These are phyloP conservation scores for Pholiota microspora DNA, from an alignment of 768 basidiomycete genomes.

Conservation along the genomic window DNA sequence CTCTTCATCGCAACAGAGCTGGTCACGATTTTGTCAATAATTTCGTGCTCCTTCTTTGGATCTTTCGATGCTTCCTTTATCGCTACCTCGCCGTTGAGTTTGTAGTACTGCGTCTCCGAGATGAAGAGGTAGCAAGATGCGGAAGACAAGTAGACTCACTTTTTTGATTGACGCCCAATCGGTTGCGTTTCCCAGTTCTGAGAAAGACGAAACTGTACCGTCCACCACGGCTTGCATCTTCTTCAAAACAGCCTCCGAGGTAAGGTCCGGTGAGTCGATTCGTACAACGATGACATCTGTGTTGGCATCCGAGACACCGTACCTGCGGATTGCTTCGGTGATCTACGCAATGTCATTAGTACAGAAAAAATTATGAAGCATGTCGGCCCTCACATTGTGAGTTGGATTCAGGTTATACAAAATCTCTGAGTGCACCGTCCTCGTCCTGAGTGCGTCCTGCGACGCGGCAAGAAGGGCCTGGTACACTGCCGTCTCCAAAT, in stretches of 20 bases:
- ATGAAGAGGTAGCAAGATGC: not conserved
- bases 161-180: conserved; percentile 78
- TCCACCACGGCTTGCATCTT: conserved; percentile 57
- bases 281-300: conserved; percentile 71
- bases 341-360: conserved; percentile 51
- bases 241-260: conserved; percentile 38
- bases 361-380: not conserved
- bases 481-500: conserved; percentile 81
- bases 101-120: conserved; percentile 50
- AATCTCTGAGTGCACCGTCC: conserved; percentile 89
- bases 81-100: conserved; percentile 55
- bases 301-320: conserved; percentile 73
- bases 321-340: conserved; percentile 81
- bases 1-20: conserved; percentile 83
- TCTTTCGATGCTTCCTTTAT: conserved; percentile 34
- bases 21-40: conserved; percentile 67
- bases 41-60: conserved; percentile 30
- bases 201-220: conserved; percentile 52
- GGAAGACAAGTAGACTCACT: conserved; percentile 38
- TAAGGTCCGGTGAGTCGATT: conserved; percentile 41
- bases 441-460: conserved; percentile 65
- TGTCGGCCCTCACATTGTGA: conserved; percentile 60
- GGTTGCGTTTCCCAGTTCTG: conserved; percentile 42
- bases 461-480: conserved; percentile 74
- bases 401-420: conserved; percentile 86